Percentiles rank a stretch among this genome's conserved stretches.
phyloP scores from a whole-genome alignment of 768 basidiomycete genomes.

The Pleurotus djamor region DNA sequence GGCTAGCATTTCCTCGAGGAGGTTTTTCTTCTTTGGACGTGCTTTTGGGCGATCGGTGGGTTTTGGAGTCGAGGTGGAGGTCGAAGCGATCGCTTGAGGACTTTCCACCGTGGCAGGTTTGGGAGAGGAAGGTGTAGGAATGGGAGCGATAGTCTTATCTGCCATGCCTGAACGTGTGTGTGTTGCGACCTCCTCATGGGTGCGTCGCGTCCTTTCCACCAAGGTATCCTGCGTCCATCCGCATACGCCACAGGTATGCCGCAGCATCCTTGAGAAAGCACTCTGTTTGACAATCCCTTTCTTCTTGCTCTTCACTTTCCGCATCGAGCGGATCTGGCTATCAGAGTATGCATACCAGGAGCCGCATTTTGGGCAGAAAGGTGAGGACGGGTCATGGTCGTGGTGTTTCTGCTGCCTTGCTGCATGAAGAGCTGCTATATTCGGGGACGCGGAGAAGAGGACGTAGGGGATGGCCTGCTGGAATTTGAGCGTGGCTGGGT shows the following conservation, averaged over 20 bases:
- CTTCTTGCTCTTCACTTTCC: slow-evolving; percentile 12
- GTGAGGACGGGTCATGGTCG: slow-evolving; percentile 6
- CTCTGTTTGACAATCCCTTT: background rate
- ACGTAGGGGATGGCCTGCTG: slow-evolving; percentile 44
- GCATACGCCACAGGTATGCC: slow-evolving; percentile 28
- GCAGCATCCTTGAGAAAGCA: slow-evolving; percentile 15
- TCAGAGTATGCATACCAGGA: slow-evolving; percentile 39
- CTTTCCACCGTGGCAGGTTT: slow-evolving; percentile 2
- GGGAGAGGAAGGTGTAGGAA: background rate
- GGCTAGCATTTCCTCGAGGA: slow-evolving; percentile 62
- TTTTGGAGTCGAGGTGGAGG: slow-evolving; percentile 1
- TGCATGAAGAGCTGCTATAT: slow-evolving; percentile 64
- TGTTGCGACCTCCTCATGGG: background rate
- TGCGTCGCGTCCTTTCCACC: slow-evolving; percentile 11
- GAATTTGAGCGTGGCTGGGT: slow-evolving; percentile 38
- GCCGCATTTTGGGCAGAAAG: slow-evolving; percentile 52
- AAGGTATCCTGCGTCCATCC: slow-evolving; percentile 16
- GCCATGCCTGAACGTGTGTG: background rate
- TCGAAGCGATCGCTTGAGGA: slow-evolving; percentile 6
- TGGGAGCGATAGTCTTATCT: background rate
- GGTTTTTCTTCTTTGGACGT: slow-evolving; percentile 52
- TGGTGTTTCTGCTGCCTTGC: slow-evolving; percentile 6
- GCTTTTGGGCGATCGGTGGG: slow-evolving; percentile 20
- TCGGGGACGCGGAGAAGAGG: slow-evolving; percentile 49
- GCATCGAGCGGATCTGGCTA: slow-evolving; percentile 30